Conservation (phyloP, 495 filamentous ascomycete species). For the Aspergillus cavernicola region DNA sequence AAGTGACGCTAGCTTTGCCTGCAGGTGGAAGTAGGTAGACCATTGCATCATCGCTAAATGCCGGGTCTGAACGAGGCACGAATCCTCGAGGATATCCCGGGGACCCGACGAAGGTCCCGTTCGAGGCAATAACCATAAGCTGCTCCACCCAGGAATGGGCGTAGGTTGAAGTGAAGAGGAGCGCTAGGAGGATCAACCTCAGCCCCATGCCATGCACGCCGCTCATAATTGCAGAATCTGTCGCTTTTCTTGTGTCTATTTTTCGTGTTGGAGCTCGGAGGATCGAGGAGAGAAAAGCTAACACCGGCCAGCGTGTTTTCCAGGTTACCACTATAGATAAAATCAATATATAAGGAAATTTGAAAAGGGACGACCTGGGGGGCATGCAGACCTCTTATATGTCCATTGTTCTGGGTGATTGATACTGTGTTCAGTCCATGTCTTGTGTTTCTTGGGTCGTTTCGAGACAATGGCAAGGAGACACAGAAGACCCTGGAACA, state of each 20-base stretch:
- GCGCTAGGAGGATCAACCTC: slow-evolving; percentile 23
- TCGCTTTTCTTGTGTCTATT: neutral
- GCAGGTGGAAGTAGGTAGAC: slow-evolving; percentile 53
- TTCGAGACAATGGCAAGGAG: slow-evolving; percentile 2
- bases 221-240: neutral
- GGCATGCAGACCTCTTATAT: slow-evolving; percentile 10
- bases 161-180: slow-evolving; percentile 32
- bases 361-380: neutral
- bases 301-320: slow-evolving; percentile 19
- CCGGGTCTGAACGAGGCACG: slow-evolving; percentile 43
- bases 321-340: neutral
- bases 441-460: slow-evolving; percentile 1
- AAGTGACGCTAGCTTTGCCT: slow-evolving; percentile 22
- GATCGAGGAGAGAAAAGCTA: slow-evolving; percentile 1
- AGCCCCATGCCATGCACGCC: neutral
- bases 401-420: slow-evolving; percentile 5
- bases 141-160: slow-evolving; percentile 82
- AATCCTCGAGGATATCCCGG: slow-evolving; percentile 67
- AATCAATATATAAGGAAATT: slow-evolving; percentile 1
- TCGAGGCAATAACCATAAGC: slow-evolving; percentile 61
- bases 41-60: slow-evolving; percentile 48
- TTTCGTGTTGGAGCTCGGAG: neutral
- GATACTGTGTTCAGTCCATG: neutral
- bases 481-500: neutral
- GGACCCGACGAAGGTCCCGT: slow-evolving; percentile 68